These are phyloP conservation scores for Nitzschia sp. DNA, from an alignment of 108 stramenopile genomes.

Conservation along the genomic window DNA sequence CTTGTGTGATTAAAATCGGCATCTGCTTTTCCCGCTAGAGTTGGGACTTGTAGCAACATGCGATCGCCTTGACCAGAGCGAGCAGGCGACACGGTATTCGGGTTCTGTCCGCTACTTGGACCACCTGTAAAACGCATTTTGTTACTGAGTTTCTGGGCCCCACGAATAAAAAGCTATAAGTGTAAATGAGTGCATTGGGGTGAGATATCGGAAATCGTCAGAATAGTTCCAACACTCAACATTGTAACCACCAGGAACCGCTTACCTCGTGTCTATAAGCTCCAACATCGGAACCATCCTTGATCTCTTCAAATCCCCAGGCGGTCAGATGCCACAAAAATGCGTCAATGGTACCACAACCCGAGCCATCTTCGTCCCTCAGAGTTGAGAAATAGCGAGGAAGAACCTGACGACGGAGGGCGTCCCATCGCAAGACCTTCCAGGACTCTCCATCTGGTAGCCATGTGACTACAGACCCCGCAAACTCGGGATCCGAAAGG, in stretches of 20 bases:
- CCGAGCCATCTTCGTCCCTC: conserved; percentile 41
- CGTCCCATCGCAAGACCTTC: conserved; percentile 61
- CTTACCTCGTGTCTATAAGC: conserved; percentile 61
- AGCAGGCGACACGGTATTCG: conserved; percentile 17
- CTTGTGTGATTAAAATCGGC: not conserved
- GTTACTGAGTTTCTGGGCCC: conserved; percentile 38
- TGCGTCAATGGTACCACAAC: conserved; percentile 53
- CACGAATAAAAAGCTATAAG: conserved; percentile 44
- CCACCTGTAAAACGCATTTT: conserved; percentile 38
- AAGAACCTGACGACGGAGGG: conserved; percentile 46
- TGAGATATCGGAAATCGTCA: not conserved
- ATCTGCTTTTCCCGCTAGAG: conserved; percentile 13
- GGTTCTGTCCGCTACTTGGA: not conserved
- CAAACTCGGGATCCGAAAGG: conserved; percentile 26
- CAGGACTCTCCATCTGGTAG: conserved; percentile 54
- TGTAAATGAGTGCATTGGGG: not conserved
- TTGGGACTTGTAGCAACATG: conserved; percentile 40
- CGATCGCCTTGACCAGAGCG: conserved; percentile 6
- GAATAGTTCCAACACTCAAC: not conserved
- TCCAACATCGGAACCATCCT: conserved; percentile 57
- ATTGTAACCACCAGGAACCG: no score
- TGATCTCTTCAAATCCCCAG: conserved; percentile 69
- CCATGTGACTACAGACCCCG: conserved; percentile 45
- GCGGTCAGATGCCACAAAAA: conserved; percentile 59
- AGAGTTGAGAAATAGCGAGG: conserved; percentile 50